Evolutionary conservation across 2,329 filamentous ascomycete genomes (phyloP).

Genomic region (Atkinsonella texensis): DNA sequence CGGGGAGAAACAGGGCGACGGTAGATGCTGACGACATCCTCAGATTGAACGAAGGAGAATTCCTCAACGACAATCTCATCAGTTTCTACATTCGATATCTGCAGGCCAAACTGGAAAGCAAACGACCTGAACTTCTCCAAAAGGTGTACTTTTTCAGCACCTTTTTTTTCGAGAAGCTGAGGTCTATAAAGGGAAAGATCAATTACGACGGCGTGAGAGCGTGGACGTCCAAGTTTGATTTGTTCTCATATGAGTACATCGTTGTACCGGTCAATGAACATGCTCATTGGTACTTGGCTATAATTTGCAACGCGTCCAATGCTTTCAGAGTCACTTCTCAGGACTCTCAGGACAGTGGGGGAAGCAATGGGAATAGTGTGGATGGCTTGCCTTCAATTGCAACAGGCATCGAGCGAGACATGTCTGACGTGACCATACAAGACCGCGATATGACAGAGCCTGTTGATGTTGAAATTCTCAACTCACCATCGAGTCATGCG

Average conservation of each 20-base stretch:
- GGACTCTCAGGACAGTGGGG: conserved; percentile 9
- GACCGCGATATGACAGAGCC: conserved; percentile 6
- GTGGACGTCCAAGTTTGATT: conserved; percentile 78
- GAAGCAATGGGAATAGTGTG: conserved; percentile 4
- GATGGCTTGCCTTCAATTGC: conserved; percentile 5
- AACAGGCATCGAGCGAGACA: conserved; percentile 9
- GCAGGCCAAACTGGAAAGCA: conserved; percentile 45
- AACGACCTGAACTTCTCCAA: conserved; percentile 42
- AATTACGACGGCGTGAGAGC: conserved; percentile 76
- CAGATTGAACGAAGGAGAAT: conserved; percentile 72
- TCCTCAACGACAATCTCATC: conserved; percentile 86
- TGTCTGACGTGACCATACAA: conserved; percentile 15
- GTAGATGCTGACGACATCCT: conserved; percentile 63
- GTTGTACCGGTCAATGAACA: conserved; percentile 85
- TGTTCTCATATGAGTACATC: conserved; percentile 80
- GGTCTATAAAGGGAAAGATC: conserved; percentile 47
- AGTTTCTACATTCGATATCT: conserved; percentile 74
- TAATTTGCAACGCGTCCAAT: conserved; percentile 77
- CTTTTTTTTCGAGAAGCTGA: conserved; percentile 77
- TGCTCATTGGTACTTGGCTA: conserved; percentile 85
- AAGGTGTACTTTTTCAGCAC: conserved; percentile 85
- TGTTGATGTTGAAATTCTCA: background rate
- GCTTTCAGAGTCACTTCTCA: conserved; percentile 28
- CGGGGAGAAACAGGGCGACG: conserved; percentile 47
- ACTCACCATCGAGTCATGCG: conserved; percentile 1